Percentiles rank a stretch among this genome's conserved stretches.
Evolutionary conservation across 2,329 filamentous ascomycete genomes (phyloP).

Genomic region (Beauveria asiatica): DNA sequence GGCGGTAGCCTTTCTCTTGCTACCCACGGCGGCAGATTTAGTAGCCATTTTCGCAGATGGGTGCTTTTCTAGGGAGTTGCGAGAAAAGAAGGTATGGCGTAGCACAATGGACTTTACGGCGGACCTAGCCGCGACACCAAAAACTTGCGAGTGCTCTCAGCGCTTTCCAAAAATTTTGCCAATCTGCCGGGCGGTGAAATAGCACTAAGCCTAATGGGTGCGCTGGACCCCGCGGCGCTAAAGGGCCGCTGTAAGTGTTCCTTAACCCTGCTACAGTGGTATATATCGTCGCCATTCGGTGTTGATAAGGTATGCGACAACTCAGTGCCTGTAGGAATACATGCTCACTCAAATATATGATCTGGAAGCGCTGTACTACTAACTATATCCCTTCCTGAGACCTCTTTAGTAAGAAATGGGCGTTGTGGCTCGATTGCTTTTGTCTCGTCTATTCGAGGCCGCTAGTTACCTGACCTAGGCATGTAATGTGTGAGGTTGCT

Average conservation of each 20-base stretch:
- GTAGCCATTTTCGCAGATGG: conserved; percentile 35
- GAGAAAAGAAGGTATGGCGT: conserved; percentile 5
- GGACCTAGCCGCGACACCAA: not conserved
- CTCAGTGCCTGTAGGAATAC: too few species aligned
- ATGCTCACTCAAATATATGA: too few species aligned
- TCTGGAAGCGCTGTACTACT: too few species aligned
- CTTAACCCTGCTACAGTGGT: not conserved
- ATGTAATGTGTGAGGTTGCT: too few species aligned
- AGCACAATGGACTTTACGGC: not conserved
- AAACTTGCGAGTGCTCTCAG: not conserved
- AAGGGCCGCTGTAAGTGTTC: not conserved
- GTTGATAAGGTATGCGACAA: too few species aligned
- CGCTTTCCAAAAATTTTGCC: conserved; percentile 19
- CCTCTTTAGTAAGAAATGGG: too few species aligned
- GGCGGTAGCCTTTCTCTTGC: conserved; percentile 49
- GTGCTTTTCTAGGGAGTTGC: conserved; percentile 1
- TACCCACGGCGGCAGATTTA: conserved; percentile 37
- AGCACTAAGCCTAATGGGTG: conserved; percentile 11
- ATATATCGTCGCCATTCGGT: not conserved
- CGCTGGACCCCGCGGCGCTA: conserved; percentile 9
- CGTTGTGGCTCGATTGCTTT: too few species aligned
- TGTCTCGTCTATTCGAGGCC: too few species aligned
- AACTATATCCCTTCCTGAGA: too few species aligned
- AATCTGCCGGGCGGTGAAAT: conserved; percentile 28
- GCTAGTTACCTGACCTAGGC: too few species aligned